Evolutionary conservation across 2,329 filamentous ascomycete species (phyloP).

Genomic region (Aspergillus hortae): DNA sequence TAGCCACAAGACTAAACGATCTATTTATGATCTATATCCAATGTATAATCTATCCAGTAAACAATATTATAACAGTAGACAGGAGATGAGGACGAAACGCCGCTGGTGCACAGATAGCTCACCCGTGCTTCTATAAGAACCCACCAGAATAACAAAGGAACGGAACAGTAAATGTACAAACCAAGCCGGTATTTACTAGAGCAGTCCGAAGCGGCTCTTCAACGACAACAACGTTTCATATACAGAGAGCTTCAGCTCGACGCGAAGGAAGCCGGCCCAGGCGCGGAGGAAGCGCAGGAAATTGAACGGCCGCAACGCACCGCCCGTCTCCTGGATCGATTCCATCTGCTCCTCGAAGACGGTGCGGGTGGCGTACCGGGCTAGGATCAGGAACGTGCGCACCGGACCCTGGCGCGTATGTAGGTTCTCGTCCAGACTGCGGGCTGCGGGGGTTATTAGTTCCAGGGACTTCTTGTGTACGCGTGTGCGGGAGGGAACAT

Average conservation of each 20-base stretch:
- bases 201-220: conserved; percentile 48
- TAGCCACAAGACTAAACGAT: too few relatives aligned
- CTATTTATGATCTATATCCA: not conserved
- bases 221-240: conserved; percentile 57
- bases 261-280: conserved; percentile 51
- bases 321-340: conserved; percentile 44
- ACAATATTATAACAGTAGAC: not conserved
- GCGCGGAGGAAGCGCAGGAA: conserved; percentile 50
- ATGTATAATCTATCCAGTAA: not conserved
- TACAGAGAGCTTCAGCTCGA: conserved; percentile 56
- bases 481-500: conserved; percentile 24
- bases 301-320: conserved; percentile 52
- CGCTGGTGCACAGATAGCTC: conserved; percentile 6
- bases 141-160: conserved; percentile 5
- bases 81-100: not conserved
- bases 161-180: conserved; percentile 16
- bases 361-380: conserved; percentile 59
- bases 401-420: conserved; percentile 56
- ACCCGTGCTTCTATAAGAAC: conserved; percentile 5
- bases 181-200: not conserved
- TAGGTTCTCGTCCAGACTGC: conserved; percentile 82
- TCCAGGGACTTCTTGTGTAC: not conserved
- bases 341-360: conserved; percentile 62
- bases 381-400: conserved; percentile 62
- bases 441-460: conserved; percentile 45